Conservation (phyloP, 2,329 filamentous ascomycete genomes). For the Biscogniauxia marginata region DNA sequence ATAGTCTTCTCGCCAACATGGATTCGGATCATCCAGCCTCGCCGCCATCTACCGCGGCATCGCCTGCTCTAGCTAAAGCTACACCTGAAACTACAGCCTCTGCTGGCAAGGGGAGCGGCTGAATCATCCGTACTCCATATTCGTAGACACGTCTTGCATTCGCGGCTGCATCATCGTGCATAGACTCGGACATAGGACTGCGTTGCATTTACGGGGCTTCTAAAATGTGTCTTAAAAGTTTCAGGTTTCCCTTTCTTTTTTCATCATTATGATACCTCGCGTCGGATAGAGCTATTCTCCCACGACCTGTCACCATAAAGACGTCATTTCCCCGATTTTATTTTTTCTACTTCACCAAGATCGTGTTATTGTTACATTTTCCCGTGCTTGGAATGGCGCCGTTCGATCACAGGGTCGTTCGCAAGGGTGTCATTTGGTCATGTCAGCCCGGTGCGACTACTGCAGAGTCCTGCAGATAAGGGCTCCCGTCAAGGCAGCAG, state of each 20-base stretch:
- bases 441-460: background rate
- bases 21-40: conserved; percentile 61
- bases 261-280: conserved; percentile 44
- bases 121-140: conserved; percentile 35
- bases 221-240: conserved; percentile 45
- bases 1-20: conserved; percentile 59
- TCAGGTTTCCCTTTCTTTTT: conserved; percentile 33
- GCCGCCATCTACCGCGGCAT: conserved; percentile 67
- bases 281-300: conserved; percentile 32
- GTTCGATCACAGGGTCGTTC: conserved; percentile 12
- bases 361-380: conserved; percentile 26
- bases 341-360: conserved; percentile 17
- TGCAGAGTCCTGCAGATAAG: background rate
- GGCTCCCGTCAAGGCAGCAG: background rate
- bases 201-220: conserved; percentile 45
- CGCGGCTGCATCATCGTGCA: conserved; percentile 38
- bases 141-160: conserved; percentile 38
- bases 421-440: background rate
- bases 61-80: conserved; percentile 64
- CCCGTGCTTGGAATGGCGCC: conserved; percentile 14
- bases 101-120: conserved; percentile 52
- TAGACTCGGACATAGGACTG: conserved; percentile 41
- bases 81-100: conserved; percentile 48
- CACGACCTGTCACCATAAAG: conserved; percentile 29
- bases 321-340: conserved; percentile 23